Base-by-base conservation (phyloP, 257 asterid species). In the Fraxinus quadrangulata region DNA sequence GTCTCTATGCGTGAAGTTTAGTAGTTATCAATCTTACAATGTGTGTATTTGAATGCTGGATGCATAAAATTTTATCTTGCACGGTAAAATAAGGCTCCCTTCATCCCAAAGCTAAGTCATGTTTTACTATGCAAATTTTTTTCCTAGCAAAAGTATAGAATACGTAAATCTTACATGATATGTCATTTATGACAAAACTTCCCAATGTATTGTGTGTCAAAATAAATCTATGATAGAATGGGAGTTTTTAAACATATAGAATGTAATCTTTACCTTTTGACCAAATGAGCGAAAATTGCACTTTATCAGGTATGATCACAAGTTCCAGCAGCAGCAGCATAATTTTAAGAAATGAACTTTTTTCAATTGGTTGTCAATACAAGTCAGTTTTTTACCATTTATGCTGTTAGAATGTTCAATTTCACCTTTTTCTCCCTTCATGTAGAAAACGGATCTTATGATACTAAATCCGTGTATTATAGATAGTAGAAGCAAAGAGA, bases 401-500 rank as follows among this genome's bases (percentile, higher is more conserved):
- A 21, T 56, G 28, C 12, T n/a, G 66, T n/a, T 56, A 5, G 66
- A 6, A 56, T 6, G 26, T 5, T 56, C 9, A 56, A n/a, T 19
- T 54, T 1, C 66, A 5, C 66, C 63, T n/a, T 54, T 51, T 3
- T 5, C 65, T n/a, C 66, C 4, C 24, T 17, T 56, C 66, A n/a
- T n/a, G 9, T 19, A 7, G 66, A 56, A 56, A 56, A n/a, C 28
- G n/a, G 2, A 6, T 56, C n/a, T 7, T 56, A 19, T 10, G 3
- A 2, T 56, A 56, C 66, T n/a, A 56, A n/a, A 56, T n/a, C 66
- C 9, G 31, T 51, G 61, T 34, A 59, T 11, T 49, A 33, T 33
- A 47, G 34, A 77, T 2, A 70, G 70, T 63, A 66, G 13, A 56
- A 56, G 66, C 24, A 56, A 80, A 72, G 81, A 73, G 73, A 34